Base-by-base conservation (phyloP, 345 rosid species). In the Syzygium grande region DNA sequence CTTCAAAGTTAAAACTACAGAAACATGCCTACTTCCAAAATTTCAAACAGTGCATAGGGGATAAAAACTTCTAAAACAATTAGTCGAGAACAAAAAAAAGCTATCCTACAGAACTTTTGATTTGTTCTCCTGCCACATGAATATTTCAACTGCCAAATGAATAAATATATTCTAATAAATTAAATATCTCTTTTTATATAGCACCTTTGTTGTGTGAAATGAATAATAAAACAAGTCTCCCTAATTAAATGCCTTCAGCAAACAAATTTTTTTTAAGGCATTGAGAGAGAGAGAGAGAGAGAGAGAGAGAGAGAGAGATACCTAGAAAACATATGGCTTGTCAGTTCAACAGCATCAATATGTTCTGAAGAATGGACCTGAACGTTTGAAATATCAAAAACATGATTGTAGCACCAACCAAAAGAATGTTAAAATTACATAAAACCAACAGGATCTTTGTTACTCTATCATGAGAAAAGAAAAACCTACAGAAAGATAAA, bases 321-420 rank as follows among this genome's bases (percentile, higher is more conserved):
- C 99, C 99, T 96, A 68, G 96, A 94, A 89, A 91, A 92, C 87
- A 96, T 90, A 86, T 92, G 95, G 93, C 97, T 89, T 52, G 99
- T 96, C 84, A 91, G 86, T 63, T 96, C 94, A 84, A 98, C 98
- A 89, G 95, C 91, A 90, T 96, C 96, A 88, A 96, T 88, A 87
- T 94, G 97, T 92, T 96, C 99, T 87, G 90, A 89, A 53, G 98
- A 90, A 92, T 98, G 99, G 86, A 96, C 96, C 99, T 98, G 54
- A 87, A 86, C 27, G 86, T 87, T 89, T 87, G 68, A 86, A 89
- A 89, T 85, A 86, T 86, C 88, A 90, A 63, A 80, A 84, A 79
- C 80, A 73, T 5, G 49, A 61, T 61, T 61, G 73, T n/a, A n/a
- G 16, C 73, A 61, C 38, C 73, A 61, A 61, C n/a, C 34, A n/a